Base-by-base conservation (phyloP, 495 filamentous ascomycete species). In the Viridothelium virens region DNA sequence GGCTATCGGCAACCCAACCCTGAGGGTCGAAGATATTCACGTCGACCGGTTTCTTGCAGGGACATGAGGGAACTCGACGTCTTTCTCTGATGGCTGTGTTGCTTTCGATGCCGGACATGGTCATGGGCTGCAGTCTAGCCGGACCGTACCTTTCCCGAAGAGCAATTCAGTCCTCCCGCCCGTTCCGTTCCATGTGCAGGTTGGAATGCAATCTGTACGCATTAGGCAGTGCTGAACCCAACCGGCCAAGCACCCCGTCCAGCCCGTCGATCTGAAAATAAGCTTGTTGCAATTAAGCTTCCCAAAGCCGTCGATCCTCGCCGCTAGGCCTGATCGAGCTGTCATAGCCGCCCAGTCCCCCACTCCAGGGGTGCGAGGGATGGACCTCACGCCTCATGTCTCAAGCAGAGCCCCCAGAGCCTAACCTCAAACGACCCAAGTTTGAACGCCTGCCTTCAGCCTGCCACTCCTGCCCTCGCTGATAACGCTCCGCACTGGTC, bases 361-460 rank as follows among this genome's bases (percentile, higher is more conserved):
- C 53, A 1, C 18, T 18, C 53, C 25, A 25, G 25, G 25, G 25
- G 25, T 25, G 25, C 25, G 25, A 59, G 53, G 53, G 48, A 53
- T 53, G 18, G 25, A 36, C 53, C 53, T 59, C 53, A 59, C 53
- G 14, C 31, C 18, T 36, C 14, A 34, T 14, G 53, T 59, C 53
- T 59, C 53, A 31, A 34, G 11, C 5, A 18, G 31, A 11, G 53
- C 31, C 53, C 36, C 5, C 53, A 31, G 53, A 34, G 53, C 53
- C 18, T 59, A 59, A 18, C 53, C 53, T 59, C 53, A 59, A 59
- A 59, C 53, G 36, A 59, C n/a, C 53, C 53, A 59, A 59, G 53
- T 59, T 59, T 59, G 18, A 31, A 34, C 7, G 53, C 53, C 31
- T 31, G 5, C 53, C 11, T 4, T 3, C 31, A 7, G n/a, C 14